phyloP scores from a whole-genome alignment of 192 early-diverging fungal genomes.

The Powellomyces hirtus region DNA sequence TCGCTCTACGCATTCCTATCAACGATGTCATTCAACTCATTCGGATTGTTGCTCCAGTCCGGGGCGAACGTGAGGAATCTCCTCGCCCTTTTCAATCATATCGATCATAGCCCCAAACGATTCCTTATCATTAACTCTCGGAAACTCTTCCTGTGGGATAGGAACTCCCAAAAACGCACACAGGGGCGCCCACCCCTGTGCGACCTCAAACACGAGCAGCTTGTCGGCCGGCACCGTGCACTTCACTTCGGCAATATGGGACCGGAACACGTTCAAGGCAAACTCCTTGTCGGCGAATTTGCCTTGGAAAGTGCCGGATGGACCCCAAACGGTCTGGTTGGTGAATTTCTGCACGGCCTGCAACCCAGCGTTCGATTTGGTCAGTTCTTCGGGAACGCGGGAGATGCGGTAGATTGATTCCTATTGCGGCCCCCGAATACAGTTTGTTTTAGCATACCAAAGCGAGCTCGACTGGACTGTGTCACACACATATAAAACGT shows the following conservation, averaged over 20 bases:
- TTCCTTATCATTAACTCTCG: slow-evolving; percentile 24
- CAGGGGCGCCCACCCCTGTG: slow-evolving; percentile 34
- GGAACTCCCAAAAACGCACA: slow-evolving; percentile 30
- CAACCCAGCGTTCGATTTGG: not conserved
- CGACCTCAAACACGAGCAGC: slow-evolving; percentile 29
- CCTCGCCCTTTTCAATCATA: not conserved
- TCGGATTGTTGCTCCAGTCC: no score
- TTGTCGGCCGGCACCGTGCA: slow-evolving; percentile 16
- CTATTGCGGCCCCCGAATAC: no score
- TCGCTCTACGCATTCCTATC: no score
- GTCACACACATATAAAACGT: no score
- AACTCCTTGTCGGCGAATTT: slow-evolving; percentile 13
- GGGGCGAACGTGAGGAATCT: not conserved
- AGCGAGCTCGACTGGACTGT: no score
- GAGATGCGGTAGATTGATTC: not conserved
- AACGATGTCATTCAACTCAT: no score
- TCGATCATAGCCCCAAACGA: not conserved
- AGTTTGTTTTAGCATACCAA: no score
- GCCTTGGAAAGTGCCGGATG: slow-evolving; percentile 19
- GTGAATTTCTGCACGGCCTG: not conserved
- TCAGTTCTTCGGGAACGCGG: not conserved
- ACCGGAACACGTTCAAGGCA: slow-evolving; percentile 12
- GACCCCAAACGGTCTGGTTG: slow-evolving; percentile 8
- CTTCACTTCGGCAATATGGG: slow-evolving; percentile 35
- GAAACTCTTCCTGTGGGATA: slow-evolving; percentile 30